phyloP scores from a whole-genome alignment of 805 yeast genomes.

The Teunomyces kruisii region DNA sequence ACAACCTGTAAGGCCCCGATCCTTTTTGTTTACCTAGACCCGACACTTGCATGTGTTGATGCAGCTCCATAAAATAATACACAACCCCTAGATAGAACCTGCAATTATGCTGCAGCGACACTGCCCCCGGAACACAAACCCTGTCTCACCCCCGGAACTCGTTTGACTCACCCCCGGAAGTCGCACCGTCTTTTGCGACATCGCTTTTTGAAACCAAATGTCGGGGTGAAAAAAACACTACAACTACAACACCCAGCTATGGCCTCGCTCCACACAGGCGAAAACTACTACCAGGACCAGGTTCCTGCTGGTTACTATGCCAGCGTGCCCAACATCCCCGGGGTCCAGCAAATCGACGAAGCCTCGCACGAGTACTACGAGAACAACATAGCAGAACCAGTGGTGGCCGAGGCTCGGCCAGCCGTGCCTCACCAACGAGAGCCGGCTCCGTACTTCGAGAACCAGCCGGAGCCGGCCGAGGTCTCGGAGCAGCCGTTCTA shows the following conservation, averaged over 20 bases:
- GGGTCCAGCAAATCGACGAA: conserved; percentile 2
- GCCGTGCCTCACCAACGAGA: conserved; percentile 13
- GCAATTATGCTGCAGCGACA: neutral
- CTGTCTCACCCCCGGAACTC: neutral
- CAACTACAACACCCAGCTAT: conserved; percentile 1
- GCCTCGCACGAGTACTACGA: conserved; percentile 1
- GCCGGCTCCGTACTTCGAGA: conserved; percentile 6
- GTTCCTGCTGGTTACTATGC: neutral
- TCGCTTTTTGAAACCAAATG: conserved; percentile 9
- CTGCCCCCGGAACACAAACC: no score
- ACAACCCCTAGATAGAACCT: neutral
- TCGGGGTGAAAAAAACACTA: neutral
- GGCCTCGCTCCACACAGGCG: neutral
- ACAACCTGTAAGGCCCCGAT: no score
- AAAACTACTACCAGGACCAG: neutral
- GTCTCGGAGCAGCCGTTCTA: conserved; percentile 84
- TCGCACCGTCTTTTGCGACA: neutral
- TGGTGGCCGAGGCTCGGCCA: conserved; percentile 12
- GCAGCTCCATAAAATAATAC: no score
- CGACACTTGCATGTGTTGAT: neutral
- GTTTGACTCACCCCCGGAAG: no score
- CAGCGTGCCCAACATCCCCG: conserved; percentile 1
- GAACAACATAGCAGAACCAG: conserved; percentile 7
- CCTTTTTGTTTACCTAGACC: no score
- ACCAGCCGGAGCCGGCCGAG: conserved; percentile 12